A percentile compares a stretch with the other conserved stretches of the same genome.
These are phyloP conservation scores for Paspalum notatum DNA, from an alignment of 176 grass and related monocot species.

Conservation along the genomic window DNA sequence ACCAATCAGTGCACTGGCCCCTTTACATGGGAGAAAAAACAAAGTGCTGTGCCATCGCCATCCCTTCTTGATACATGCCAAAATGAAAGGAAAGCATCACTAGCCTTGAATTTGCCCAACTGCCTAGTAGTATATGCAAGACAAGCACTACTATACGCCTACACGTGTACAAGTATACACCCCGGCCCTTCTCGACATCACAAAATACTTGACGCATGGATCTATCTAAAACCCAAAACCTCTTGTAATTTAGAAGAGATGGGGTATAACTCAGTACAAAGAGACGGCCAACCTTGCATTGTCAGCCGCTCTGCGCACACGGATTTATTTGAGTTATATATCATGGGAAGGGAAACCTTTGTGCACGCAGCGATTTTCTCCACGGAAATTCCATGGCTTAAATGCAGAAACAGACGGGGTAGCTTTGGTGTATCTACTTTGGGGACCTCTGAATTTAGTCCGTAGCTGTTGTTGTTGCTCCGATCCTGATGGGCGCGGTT, in stretches of 20 bases:
- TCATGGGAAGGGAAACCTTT: not conserved
- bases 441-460: constrained; percentile 54
- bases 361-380: not conserved
- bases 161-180: too few species aligned
- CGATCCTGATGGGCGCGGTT: not conserved
- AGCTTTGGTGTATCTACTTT: constrained; percentile 17
- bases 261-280: too few species aligned
- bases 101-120: not conserved
- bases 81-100: not conserved
- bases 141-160: too few species aligned
- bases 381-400: constrained; percentile 1
- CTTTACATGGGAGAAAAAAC: not conserved
- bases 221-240: too few species aligned
- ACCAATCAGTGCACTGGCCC: constrained; percentile 9
- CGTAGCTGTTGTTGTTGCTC: constrained; percentile 3
- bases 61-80: not conserved
- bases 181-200: too few species aligned
- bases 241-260: too few species aligned
- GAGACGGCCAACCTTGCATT: not conserved
- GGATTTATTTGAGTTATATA: too few species aligned
- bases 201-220: too few species aligned
- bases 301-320: not conserved
- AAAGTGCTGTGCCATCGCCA: not conserved
- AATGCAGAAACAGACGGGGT: constrained; percentile 29
- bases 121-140: not conserved